Base-by-base conservation (phyloP, 2,329 filamentous ascomycete species). In the Phaeosphaeriaceae sp. region DNA sequence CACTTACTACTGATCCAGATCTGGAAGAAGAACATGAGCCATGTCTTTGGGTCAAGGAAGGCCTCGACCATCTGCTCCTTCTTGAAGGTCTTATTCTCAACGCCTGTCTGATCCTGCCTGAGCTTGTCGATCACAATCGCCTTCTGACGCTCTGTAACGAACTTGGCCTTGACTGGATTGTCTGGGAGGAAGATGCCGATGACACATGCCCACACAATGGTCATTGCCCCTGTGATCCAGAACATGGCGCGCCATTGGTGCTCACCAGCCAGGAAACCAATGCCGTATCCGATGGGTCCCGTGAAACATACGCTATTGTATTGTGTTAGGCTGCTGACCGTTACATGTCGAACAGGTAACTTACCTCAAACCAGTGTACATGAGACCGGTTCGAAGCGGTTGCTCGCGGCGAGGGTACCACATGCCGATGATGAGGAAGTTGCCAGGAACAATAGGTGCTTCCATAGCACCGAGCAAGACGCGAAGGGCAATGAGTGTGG, bases 381-480 rank as follows among this genome's bases (percentile, higher is more conserved):
- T 59, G 6, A 65, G 50, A 13, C 71, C 56, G 3, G 71, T 70
- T 1, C 74, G 69, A 22, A 73, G 65, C 0, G 73, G 71, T 51
- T 76, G 74, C 47, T 78, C 73, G 15, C 71, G 65, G 13, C 68
- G 68, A 2, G 61, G 66, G 57, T 74, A 78, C 65, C 73, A 76
- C 3, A 82, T 84, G 1, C 80, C 81, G 49, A 60, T 50, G 50
- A 63, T 44, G 25, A 65, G 41, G 56, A 62, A 56, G 40, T 66
- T 56, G 40, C 60, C 48, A 17, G 66, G 58, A 0, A 84, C 86
- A 50, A 87, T 78, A 62, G 85, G 83, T 1, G 85, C 84, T 68
- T 88, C 85, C 0, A 82, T 81, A 6, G 83, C 79, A 7, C 86
- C 86, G 0, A 87, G 78, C 1, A 87, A 69, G 63, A 87, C 83